Conservation (phyloP, 352 stramenopile species). For the Globisporangium irregulare region DNA sequence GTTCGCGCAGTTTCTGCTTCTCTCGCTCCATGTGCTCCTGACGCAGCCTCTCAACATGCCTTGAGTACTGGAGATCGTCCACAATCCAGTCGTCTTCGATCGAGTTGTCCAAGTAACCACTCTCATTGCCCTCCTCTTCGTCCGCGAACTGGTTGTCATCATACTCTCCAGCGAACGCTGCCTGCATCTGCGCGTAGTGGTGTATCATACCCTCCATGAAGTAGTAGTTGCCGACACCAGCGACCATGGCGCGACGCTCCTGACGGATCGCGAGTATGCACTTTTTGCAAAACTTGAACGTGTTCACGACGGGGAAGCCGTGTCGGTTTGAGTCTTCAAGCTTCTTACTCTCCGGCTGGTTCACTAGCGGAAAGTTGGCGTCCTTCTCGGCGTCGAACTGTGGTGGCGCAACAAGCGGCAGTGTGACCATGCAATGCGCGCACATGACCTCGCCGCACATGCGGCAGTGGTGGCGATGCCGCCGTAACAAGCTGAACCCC, state of each 20-base stretch:
- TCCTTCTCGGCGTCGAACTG: conserved; percentile 10
- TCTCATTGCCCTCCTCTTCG: conserved; percentile 24
- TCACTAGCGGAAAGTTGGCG: conserved; percentile 23
- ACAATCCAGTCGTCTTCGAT: conserved; percentile 28
- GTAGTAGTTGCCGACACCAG: conserved; percentile 45
- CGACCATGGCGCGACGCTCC: conserved; percentile 56
- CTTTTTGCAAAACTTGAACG: conserved; percentile 76
- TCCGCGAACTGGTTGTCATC: conserved; percentile 13
- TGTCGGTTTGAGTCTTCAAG: conserved; percentile 34
- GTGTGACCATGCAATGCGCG: conserved; percentile 58
- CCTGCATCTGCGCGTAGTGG: conserved; percentile 31
- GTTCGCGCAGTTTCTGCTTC: conserved; percentile 39
- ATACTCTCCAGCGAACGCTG: conserved; percentile 20
- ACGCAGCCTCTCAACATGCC: conserved; percentile 50
- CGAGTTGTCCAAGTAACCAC: conserved; percentile 7
- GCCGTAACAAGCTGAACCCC: conserved; percentile 57
- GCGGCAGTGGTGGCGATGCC: conserved; percentile 71
- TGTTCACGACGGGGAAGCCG: conserved; percentile 57
- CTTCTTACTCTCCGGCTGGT: conserved; percentile 42
- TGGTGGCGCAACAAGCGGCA: conserved; percentile 49
- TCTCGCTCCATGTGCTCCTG: conserved; percentile 67
- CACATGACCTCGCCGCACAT: conserved; percentile 80
- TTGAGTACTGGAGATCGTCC: conserved; percentile 42
- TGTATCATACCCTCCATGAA: conserved; percentile 41
- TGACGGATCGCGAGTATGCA: conserved; percentile 48